Percentiles rank a stretch among this genome's conserved stretches.
phyloP scores from a whole-genome alignment of 345 rosid species.

The Zanthoxylum bungeanum region DNA sequence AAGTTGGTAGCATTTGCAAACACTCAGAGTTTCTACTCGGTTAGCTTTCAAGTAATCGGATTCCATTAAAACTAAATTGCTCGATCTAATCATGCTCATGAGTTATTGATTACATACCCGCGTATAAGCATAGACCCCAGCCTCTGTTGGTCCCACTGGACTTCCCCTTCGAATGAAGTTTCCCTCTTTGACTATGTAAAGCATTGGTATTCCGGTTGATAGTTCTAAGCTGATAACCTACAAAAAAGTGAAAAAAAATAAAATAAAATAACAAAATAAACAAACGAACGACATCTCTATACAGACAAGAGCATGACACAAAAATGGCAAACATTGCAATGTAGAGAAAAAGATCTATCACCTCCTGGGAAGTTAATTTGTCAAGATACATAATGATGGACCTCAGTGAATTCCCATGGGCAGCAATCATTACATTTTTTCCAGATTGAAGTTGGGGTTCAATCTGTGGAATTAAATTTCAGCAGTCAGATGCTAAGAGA shows the following conservation, averaged over 20 bases:
- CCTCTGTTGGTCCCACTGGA: constrained; percentile 83
- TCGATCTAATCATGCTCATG: not conserved
- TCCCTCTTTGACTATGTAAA: constrained; percentile 86
- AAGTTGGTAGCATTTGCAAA: not conserved
- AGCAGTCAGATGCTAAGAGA: constrained; percentile 15
- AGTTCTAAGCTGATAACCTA: constrained; percentile 84
- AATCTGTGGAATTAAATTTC: constrained; percentile 46
- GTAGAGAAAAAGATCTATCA: constrained; percentile 20
- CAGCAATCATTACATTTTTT: constrained; percentile 88
- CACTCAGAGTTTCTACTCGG: not conserved
- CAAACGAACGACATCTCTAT: not conserved
- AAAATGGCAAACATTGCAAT: not conserved
- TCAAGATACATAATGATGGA: constrained; percentile 98
- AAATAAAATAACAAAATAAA: not conserved
- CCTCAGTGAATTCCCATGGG: constrained; percentile 91
- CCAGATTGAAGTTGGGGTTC: constrained; percentile 84
- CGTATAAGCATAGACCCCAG: constrained; percentile 95
- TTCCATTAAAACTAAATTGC: not conserved
- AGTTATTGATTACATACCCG: constrained; percentile 40
- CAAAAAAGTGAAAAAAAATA: not conserved
- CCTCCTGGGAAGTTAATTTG: constrained; percentile 94
- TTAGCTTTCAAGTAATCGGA: not conserved
- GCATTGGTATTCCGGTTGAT: constrained; percentile 94
- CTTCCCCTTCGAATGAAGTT: constrained; percentile 89
- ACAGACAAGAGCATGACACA: not conserved